Base-by-base conservation (phyloP, 1,139 yeast genomes). In the Hanseniaspora uvarum region DNA sequence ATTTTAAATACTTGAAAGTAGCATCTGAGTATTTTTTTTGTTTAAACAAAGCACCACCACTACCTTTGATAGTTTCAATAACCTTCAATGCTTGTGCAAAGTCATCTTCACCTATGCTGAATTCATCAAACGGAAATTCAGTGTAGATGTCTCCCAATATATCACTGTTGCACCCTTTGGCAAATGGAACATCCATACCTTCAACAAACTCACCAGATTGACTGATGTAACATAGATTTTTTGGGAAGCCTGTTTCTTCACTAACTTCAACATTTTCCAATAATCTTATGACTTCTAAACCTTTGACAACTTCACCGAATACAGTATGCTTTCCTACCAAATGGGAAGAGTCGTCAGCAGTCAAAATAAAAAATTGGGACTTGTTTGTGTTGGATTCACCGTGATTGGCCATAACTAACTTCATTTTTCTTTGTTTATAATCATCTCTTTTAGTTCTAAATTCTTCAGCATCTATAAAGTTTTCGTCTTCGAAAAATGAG, bases 111-210 rank as follows among this genome's bases (percentile, higher is more conserved):
- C 77, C 80, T 50, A 81, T 78, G 57, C 70, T 70, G 39, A 62
- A 71, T 60, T 81, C 88, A 61, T 81, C 86, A 59, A 80, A 88
- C 0, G 94, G 94, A 60, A 73, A 79, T 63, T 84, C 94, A 66
- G 83, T 92, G 61, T 75, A 84, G 0, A 77, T 66, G 61, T 84
- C 94, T 7, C 86, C 86, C 1, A 84, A 87, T 11, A 78, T 70
- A 0, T 68, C 64, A 57, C 77, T 78, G 59, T 79, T 79, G 52
- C 83, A 75, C 0, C 87, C 85, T 61, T 80, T 79, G 59, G 61
- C 76, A 3, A 81, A 71, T 0, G 89, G 89, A 1, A 80, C 68
- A 0, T 61, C 69, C 72, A 77, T 75, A 0, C 68, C 68, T 14
- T 73, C 75, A 4, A 68, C 60, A 88, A 89, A 84, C 40, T 65